A percentile compares a stretch with the other conserved stretches of the same genome.
phyloP scores from a whole-genome alignment of 1,284 basidiomycete species.

The Naganishia cerealis region DNA sequence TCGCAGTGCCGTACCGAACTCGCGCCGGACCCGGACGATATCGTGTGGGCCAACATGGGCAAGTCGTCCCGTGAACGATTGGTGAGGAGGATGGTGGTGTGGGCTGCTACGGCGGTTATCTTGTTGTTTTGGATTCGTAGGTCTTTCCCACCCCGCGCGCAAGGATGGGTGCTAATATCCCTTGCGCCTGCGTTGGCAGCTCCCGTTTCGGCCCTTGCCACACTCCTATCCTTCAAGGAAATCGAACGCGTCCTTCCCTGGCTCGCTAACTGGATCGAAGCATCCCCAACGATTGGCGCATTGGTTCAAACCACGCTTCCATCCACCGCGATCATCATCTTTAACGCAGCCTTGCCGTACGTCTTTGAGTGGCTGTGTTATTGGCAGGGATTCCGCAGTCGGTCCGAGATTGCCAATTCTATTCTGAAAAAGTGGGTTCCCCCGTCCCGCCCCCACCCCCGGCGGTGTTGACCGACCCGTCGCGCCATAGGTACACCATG shows the following conservation, averaged over 20 bases:
- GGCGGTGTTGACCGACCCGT: neutral
- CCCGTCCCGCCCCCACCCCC: neutral
- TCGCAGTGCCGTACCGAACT: constrained; percentile 67
- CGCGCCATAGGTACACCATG: constrained; percentile 73
- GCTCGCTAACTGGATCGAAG: constrained; percentile 72
- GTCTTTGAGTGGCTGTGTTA: constrained; percentile 85
- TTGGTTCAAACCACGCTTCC: constrained; percentile 92
- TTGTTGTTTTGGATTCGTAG: constrained; percentile 74
- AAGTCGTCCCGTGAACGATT: constrained; percentile 63
- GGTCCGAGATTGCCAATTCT: constrained; percentile 90
- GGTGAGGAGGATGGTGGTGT: constrained; percentile 68
- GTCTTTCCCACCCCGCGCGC: constrained; percentile 29
- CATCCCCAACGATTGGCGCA: constrained; percentile 73
- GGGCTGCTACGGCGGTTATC: constrained; percentile 67
- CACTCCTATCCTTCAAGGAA: constrained; percentile 82
- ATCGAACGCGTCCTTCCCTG: constrained; percentile 86
- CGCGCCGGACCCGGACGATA: constrained; percentile 92
- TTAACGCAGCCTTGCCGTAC: constrained; percentile 88
- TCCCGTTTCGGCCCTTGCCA: constrained; percentile 79
- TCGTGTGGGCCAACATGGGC: constrained; percentile 87
- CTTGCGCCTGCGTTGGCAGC: constrained; percentile 52
- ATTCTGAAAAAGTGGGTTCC: constrained; percentile 77
- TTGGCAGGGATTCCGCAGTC: constrained; percentile 79
- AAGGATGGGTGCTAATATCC: neutral
- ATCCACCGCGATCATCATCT: constrained; percentile 78